Evolutionary conservation across 2,329 filamentous ascomycete genomes (phyloP), one percentile per base, ranked within the genome.

Genomic region (Xylariaceae sp.): DNA sequence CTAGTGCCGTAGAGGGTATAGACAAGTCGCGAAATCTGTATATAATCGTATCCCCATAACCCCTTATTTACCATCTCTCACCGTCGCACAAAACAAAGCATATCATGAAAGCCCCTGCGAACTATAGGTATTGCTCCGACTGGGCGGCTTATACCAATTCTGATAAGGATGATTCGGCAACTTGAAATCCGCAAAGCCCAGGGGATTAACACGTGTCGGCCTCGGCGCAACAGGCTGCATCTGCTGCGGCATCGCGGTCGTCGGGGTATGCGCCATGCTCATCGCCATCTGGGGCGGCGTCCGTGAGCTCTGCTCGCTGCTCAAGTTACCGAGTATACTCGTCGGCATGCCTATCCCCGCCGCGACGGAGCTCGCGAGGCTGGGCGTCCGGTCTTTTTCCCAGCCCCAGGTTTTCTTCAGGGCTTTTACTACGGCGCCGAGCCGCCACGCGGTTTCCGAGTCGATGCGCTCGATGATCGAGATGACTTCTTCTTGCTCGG

Each of bases 401-500:
- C 89, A 93, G 6, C 86, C 86, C 92, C 92, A 97, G 54, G 81
- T 82, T 57, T 81, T 79, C 65, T 85, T 88, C 34, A 97, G 78
- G 52, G 90, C 86, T 39, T 79, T 77, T 62, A 87, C 81, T n/a
- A 94, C 75, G 52, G 85, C 85, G 2, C 80, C 83, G 5, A 93
- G 81, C 36, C 83, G 81, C 89, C 90, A 95, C 13, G 90, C 89
- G 1, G 88, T 91, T 60, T 90, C 84, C 52, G 81, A 80, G 47
- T 84, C 81, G 58, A 96, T 90, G 60, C 82, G 83, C 42, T 87
- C 83, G 39, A 97, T 81, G 22, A 96, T 90, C 3, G 79, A 69
- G 7, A 96, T 74, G 1, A 91, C 88, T 69, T 97, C 91, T 63
- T 88, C 83, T 71, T 95, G 91, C 60, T 96, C 88, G 28, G 79